phyloP scores from a whole-genome alignment of 75 land plant species.

The Pinus albicaulis region DNA sequence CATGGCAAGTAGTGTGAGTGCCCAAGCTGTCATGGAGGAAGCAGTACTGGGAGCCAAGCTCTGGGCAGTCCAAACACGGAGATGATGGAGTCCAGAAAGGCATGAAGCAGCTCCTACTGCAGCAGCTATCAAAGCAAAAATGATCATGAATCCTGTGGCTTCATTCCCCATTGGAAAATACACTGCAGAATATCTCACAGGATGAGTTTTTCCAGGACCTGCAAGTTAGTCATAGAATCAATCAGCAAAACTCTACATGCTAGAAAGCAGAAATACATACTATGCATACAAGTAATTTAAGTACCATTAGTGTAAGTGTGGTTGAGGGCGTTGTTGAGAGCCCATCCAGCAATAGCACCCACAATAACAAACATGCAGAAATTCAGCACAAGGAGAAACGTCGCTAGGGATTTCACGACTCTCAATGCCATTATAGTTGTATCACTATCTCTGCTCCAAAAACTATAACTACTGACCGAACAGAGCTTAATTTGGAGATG shows the following conservation, averaged over 20 bases:
- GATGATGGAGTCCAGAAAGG: slow-evolving; percentile 48
- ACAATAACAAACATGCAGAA: slow-evolving; percentile 63
- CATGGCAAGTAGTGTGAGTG: slow-evolving; percentile 75
- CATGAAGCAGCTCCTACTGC: slow-evolving; percentile 61
- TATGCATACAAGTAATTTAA: not conserved
- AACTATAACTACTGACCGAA: not conserved
- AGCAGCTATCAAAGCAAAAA: slow-evolving; percentile 63
- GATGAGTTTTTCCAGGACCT: slow-evolving; percentile 36
- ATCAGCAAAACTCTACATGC: not conserved
- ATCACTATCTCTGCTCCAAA: not conserved
- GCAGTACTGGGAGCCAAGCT: slow-evolving; percentile 49
- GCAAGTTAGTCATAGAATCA: not conserved
- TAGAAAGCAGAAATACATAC: not conserved
- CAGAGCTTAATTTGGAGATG: not conserved
- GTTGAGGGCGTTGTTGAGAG: slow-evolving; percentile 56
- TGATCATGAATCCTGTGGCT: slow-evolving; percentile 66
- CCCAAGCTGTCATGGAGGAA: slow-evolving; percentile 56
- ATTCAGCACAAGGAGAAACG: slow-evolving; percentile 50
- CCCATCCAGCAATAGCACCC: slow-evolving; percentile 67
- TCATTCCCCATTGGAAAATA: slow-evolving; percentile 53
- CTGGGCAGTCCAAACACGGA: slow-evolving; percentile 33
- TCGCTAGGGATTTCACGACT: slow-evolving; percentile 32
- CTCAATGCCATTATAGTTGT: slow-evolving; percentile 17
- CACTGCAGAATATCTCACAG: slow-evolving; percentile 40
- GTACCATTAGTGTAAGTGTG: slow-evolving; percentile 52